Percentiles rank a stretch among this genome's conserved stretches.
Evolutionary conservation across 208 protist genomes (phyloP).

Genomic region (Trypanosoma lewisi): DNA sequence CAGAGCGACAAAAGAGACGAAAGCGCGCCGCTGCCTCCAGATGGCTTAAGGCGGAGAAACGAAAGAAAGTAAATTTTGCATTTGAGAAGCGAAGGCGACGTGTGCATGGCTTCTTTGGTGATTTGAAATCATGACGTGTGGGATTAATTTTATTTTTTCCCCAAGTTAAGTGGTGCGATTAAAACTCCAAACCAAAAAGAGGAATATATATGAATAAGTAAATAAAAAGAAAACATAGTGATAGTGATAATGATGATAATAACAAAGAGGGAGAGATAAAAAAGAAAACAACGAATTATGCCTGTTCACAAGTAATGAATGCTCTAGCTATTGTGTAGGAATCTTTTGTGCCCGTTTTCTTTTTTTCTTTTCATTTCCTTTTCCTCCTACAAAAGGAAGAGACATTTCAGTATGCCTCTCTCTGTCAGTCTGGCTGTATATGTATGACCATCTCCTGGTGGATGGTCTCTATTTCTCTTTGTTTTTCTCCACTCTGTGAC

Average conservation of each 20-base stretch:
- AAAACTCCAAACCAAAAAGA: conserved; percentile 2
- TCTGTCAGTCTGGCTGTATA: neutral
- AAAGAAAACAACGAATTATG: too few species aligned
- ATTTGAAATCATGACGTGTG: conserved; percentile 36
- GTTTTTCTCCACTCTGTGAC: neutral
- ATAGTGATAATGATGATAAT: too few species aligned
- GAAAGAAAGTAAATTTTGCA: conserved; percentile 84
- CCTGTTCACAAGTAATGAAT: too few species aligned
- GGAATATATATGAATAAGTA: conserved; percentile 1
- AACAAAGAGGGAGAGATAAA: too few species aligned
- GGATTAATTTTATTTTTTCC: conserved; percentile 6
- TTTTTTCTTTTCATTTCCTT: neutral
- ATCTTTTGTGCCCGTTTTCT: too few species aligned
- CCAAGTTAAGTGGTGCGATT: neutral
- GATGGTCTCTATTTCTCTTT: neutral
- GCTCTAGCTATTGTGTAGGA: too few species aligned
- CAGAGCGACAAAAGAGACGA: conserved; percentile 58
- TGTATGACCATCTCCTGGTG: neutral
- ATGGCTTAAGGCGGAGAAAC: conserved; percentile 86
- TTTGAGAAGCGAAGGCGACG: conserved; percentile 83
- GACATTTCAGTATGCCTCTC: neutral
- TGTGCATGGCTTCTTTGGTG: conserved; percentile 84
- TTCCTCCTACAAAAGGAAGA: neutral
- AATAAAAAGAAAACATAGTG: neutral
- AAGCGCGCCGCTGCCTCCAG: conserved; percentile 72